A percentile compares a stretch with the other conserved stretches of the same genome.
phyloP scores from a whole-genome alignment of 352 stramenopile genomes.

The Pythium pyrilobum region DNA sequence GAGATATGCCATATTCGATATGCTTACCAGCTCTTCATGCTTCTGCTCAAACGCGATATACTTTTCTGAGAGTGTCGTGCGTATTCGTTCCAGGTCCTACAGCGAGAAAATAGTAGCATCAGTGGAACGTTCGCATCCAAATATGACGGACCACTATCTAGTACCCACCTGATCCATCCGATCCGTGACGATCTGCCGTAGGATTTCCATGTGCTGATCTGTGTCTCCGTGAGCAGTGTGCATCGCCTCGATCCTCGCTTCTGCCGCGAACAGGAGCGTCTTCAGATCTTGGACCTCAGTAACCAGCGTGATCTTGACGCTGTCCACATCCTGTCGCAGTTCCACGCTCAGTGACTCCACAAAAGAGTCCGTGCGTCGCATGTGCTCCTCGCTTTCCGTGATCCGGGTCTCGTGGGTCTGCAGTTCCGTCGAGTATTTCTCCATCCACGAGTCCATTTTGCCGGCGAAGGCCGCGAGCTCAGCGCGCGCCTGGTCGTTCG shows the following conservation, averaged over 20 bases:
- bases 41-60: slow-evolving; percentile 40
- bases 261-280: slow-evolving; percentile 35
- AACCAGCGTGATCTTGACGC: slow-evolving; percentile 15
- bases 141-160: background rate
- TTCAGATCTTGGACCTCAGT: slow-evolving; percentile 50
- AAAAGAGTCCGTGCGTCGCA: slow-evolving; percentile 36
- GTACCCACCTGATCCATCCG: slow-evolving; percentile 39
- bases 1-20: no score
- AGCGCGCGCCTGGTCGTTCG: slow-evolving; percentile 27
- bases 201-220: slow-evolving; percentile 33
- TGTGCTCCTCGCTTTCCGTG: slow-evolving; percentile 31
- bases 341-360: slow-evolving; percentile 30
- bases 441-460: slow-evolving; percentile 55
- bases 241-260: slow-evolving; percentile 40
- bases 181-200: slow-evolving; percentile 34
- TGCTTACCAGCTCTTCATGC: slow-evolving; percentile 34
- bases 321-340: slow-evolving; percentile 22
- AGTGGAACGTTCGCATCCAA: background rate
- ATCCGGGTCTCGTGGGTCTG: slow-evolving; percentile 31
- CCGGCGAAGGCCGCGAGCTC: slow-evolving; percentile 31
- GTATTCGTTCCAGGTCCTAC: slow-evolving; percentile 54
- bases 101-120: background rate
- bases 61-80: slow-evolving; percentile 52
- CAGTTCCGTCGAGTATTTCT: slow-evolving; percentile 51
- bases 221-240: slow-evolving; percentile 27